Conservation (phyloP, 805 yeast genomes). For the Blastobotrys parvus region DNA sequence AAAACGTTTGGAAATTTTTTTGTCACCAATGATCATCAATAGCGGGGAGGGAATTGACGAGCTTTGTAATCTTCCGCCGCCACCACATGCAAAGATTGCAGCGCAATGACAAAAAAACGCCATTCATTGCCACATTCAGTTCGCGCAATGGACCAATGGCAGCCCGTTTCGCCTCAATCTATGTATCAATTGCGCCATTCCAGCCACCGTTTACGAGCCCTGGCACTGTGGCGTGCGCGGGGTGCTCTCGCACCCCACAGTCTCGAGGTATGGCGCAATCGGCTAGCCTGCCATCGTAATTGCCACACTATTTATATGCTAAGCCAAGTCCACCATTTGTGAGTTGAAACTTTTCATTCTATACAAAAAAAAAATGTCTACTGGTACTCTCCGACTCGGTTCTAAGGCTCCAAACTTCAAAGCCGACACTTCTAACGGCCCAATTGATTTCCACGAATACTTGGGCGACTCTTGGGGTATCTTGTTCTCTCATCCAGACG, state of each 20-base stretch:
- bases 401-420: conserved; percentile 83
- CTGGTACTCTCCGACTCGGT: conserved; percentile 58
- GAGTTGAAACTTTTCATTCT: no score
- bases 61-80: no score
- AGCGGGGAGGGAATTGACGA: no score
- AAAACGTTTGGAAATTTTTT: no score
- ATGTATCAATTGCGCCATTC: background rate
- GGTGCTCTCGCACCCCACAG: background rate
- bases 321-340: no score
- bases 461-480: conserved; percentile 83
- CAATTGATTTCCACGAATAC: conserved; percentile 78
- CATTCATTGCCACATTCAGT: no score
- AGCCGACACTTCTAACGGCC: conserved; percentile 78
- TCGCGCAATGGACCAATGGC: no score
- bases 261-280: background rate
- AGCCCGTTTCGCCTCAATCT: no score
- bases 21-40: no score
- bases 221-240: background rate
- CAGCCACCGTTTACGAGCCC: no score
- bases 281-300: background rate
- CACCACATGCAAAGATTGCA: no score
- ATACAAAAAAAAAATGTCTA: conserved; percentile 14
- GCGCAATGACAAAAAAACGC: no score
- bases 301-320: background rate
- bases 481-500: conserved; percentile 91